These are phyloP conservation scores for Aspergillus ruber DNA, from an alignment of 2,329 filamentous ascomycete genomes.

Conservation along the genomic window DNA sequence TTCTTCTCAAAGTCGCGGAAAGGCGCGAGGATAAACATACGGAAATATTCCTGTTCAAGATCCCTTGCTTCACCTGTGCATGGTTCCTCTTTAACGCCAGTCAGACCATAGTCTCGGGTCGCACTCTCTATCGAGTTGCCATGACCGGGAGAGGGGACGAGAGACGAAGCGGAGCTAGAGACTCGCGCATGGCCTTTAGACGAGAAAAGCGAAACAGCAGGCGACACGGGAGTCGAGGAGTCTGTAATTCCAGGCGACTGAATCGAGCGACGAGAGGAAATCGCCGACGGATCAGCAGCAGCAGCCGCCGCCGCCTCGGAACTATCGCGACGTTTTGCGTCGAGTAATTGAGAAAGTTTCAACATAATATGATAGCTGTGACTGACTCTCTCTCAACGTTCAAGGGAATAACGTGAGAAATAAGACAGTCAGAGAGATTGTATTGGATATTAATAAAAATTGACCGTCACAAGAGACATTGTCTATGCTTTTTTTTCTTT, in stretches of 20 bases:
- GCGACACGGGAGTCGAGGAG: slow-evolving; percentile 35
- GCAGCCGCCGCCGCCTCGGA: slow-evolving; percentile 17
- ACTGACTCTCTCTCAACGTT: neutral
- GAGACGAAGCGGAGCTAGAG: slow-evolving; percentile 69
- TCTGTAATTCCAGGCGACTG: slow-evolving; percentile 27
- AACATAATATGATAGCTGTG: slow-evolving; percentile 20
- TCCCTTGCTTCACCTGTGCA: slow-evolving; percentile 56
- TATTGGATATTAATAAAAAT: no score
- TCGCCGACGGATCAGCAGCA: slow-evolving; percentile 5
- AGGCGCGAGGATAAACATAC: slow-evolving; percentile 49
- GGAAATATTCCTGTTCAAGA: slow-evolving; percentile 60
- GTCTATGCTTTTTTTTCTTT: no score
- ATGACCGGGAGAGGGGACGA: slow-evolving; percentile 54
- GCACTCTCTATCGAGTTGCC: slow-evolving; percentile 44
- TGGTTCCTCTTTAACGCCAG: slow-evolving; percentile 80
- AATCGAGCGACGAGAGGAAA: slow-evolving; percentile 15
- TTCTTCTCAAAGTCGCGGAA: neutral
- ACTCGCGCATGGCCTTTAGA: slow-evolving; percentile 32
- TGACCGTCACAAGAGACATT: no score
- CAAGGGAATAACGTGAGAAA: neutral
- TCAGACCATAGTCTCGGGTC: slow-evolving; percentile 58
- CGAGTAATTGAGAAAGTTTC: slow-evolving; percentile 29
- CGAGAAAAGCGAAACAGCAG: slow-evolving; percentile 36
- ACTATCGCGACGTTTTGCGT: slow-evolving; percentile 25
- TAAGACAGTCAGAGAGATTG: neutral